Conservation (phyloP, 345 rosid genomes). For the Trapa bicornis region DNA sequence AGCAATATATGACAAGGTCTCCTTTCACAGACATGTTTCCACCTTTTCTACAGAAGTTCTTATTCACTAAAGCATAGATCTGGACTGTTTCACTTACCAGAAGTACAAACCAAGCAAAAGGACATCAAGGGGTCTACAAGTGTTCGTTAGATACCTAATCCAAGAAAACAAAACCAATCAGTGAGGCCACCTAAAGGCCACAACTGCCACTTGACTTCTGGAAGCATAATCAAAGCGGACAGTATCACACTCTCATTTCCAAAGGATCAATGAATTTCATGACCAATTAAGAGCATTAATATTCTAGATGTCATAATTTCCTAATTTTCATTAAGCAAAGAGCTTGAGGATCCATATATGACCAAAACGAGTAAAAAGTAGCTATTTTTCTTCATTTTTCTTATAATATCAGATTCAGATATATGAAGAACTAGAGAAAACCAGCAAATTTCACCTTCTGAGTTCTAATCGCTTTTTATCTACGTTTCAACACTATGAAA, state of each 20-base stretch:
- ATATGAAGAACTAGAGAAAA: too few relatives aligned
- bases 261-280: neutral
- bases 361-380: too few relatives aligned
- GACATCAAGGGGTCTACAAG: slow-evolving; percentile 19
- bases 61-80: neutral
- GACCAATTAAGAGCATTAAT: neutral
- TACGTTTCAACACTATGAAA: too few relatives aligned
- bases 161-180: slow-evolving; percentile 20
- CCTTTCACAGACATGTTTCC: too few relatives aligned
- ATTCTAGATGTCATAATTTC: too few relatives aligned
- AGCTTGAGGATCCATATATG: too few relatives aligned
- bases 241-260: neutral
- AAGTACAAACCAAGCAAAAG: slow-evolving; percentile 12
- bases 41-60: neutral
- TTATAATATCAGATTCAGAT: too few relatives aligned
- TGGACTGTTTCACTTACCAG: slow-evolving; percentile 17
- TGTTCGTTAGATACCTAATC: slow-evolving; percentile 30
- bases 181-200: slow-evolving; percentile 17
- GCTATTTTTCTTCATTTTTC: too few relatives aligned
- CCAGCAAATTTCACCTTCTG: too few relatives aligned
- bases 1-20: too few relatives aligned
- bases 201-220: slow-evolving; percentile 5
- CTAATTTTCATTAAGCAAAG: too few relatives aligned
- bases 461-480: too few relatives aligned
- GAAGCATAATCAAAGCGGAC: neutral